Evolutionary conservation across 345 rosid species (phyloP), one percentile per base, ranked within the genome.

Genomic region (Syzygium oleosum): DNA sequence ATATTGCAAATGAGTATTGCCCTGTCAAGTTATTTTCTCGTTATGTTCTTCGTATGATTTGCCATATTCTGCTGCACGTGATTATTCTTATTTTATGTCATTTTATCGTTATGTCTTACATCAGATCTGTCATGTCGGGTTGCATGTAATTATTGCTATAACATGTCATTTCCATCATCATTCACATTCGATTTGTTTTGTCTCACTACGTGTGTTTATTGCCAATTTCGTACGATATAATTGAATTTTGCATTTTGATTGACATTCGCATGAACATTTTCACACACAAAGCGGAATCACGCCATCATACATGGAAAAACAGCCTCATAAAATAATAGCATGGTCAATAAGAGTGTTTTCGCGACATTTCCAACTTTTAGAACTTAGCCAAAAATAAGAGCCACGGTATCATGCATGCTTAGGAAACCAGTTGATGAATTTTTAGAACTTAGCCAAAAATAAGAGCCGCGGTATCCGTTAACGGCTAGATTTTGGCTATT

Each of bases 91-190:
- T 27, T 3, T 27, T 0, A 12, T 59, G 8, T 27, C 34, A 25
- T 59, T 59, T 25, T 59, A 59, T 59, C 15, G 7, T 59, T 12
- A 59, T 27, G 3, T 27, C 1, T 27, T 5, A 31, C 13, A 27
- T 12, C 4, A 27, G 0, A 59, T 59, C 1, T 27, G 4, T 6
- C 2, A 12, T 59, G 0, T 59, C 17, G 27, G 5, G 65, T 59
- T 27, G 31, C 6, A 5, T 27, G 5, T 59, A 7, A 59, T 59
- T 59, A 27, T 27, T 27, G 13, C 15, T 2, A 27, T 59, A 34
- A 12, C 8, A 59, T 27, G 34, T 27, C 29, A 59, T 59, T 59
- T 59, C 1, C 0, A 59, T 59, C 29, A 59, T 59, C 16, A 27
- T 59, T 59, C 8, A 0, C 68, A 27, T 27, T 59, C 34, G 27